Evolutionary conservation across 1,139 yeast species (phyloP).

Genomic region (Suhomyces ambrosiae): DNA sequence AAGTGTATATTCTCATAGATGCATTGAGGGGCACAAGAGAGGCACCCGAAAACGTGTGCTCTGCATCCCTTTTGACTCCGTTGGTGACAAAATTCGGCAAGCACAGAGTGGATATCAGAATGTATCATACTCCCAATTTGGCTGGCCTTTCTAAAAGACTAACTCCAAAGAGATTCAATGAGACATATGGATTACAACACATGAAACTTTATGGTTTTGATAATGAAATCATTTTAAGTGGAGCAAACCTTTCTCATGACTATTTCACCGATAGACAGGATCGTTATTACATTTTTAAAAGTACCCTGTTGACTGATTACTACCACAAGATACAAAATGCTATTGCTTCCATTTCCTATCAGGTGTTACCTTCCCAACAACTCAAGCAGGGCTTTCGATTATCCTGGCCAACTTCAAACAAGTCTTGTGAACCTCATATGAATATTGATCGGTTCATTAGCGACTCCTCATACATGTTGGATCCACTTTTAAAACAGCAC

Average conservation of each 20-base stretch:
- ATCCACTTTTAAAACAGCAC: slow-evolving; percentile 56
- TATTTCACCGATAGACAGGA: slow-evolving; percentile 97
- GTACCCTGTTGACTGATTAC: slow-evolving; percentile 63
- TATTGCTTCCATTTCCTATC: slow-evolving; percentile 69
- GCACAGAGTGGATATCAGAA: slow-evolving; percentile 72
- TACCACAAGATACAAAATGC: slow-evolving; percentile 70
- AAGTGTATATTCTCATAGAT: slow-evolving; percentile 77
- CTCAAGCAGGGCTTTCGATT: slow-evolving; percentile 54
- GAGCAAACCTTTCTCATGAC: slow-evolving; percentile 89
- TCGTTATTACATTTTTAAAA: slow-evolving; percentile 75
- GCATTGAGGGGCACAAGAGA: slow-evolving; percentile 94
- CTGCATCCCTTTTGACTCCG: slow-evolving; percentile 74
- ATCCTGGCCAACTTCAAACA: slow-evolving; percentile 75
- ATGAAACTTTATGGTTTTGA: slow-evolving; percentile 97
- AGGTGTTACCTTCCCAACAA: slow-evolving; percentile 49
- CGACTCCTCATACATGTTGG: slow-evolving; percentile 59
- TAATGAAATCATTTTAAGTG: slow-evolving; percentile 82
- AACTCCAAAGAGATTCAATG: slow-evolving; percentile 84
- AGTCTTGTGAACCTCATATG: slow-evolving; percentile 70
- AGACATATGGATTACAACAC: slow-evolving; percentile 92
- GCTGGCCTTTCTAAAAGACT: slow-evolving; percentile 63
- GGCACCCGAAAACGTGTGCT: slow-evolving; percentile 67
- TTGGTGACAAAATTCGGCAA: slow-evolving; percentile 67
- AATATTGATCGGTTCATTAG: slow-evolving; percentile 58
- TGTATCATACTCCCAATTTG: slow-evolving; percentile 89